A percentile compares a stretch with the other conserved stretches of the same genome.
Evolutionary conservation across 2,329 filamentous ascomycete genomes (phyloP).

Genomic region (Huntiella savannae): DNA sequence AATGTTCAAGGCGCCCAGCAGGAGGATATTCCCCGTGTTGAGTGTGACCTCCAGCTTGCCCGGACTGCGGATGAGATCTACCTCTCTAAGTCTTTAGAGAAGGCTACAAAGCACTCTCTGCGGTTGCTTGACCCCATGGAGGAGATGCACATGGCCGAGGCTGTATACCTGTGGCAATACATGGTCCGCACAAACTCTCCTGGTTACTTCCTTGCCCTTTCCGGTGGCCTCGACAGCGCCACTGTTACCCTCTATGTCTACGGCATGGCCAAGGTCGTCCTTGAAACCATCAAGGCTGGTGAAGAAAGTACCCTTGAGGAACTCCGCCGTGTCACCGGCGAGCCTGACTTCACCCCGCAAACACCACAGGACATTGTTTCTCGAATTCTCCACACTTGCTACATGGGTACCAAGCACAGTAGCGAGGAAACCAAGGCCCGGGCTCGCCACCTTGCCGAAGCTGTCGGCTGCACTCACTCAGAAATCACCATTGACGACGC

Average conservation of each 20-base stretch:
- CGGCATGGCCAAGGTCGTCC: conserved; percentile 38
- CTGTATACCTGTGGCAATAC: conserved; percentile 34
- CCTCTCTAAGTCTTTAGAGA: conserved; percentile 17
- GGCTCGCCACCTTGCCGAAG: conserved; percentile 38
- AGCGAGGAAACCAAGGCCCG: conserved; percentile 37
- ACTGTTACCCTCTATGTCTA: conserved; percentile 16
- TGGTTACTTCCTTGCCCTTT: conserved; percentile 34
- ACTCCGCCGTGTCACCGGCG: conserved; percentile 15
- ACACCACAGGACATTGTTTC: conserved; percentile 37
- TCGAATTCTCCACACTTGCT: conserved; percentile 23
- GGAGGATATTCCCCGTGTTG: conserved; percentile 17
- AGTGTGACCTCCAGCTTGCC: conserved; percentile 16
- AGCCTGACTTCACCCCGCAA: conserved; percentile 26
- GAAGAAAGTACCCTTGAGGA: conserved; percentile 15
- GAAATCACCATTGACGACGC: conserved; percentile 54
- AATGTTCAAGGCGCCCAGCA: conserved; percentile 35
- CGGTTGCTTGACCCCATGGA: conserved; percentile 17
- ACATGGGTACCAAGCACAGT: conserved; percentile 43
- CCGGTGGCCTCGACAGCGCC: conserved; percentile 17
- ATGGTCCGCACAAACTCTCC: conserved; percentile 27
- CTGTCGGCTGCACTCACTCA: conserved; percentile 53
- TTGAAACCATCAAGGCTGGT: conserved; percentile 27
- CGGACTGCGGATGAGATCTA: conserved; percentile 15
- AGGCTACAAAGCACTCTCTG: conserved; percentile 13
- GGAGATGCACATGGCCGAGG: conserved; percentile 17